Evolutionary conservation across 129 eudicot genomes (phyloP).

Genomic region (Centaurea solstitialis): DNA sequence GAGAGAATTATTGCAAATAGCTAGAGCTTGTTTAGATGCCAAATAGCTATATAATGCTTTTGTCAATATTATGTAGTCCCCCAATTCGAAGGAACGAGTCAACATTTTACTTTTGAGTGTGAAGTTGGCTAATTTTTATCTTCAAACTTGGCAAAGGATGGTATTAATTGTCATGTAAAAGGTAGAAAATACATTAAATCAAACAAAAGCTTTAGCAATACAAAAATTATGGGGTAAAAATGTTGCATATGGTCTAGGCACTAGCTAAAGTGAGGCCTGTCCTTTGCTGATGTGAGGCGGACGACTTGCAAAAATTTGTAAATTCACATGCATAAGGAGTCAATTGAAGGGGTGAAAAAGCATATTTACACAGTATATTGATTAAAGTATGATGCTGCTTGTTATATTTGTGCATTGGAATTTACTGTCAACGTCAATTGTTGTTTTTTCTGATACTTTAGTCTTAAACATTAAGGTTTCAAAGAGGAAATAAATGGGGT

Average conservation of each 20-base stretch:
- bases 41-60: neutral
- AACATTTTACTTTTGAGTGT: neutral
- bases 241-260: neutral
- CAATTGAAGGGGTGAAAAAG: neutral
- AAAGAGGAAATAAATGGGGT: slow-evolving; percentile 79
- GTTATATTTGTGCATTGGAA: neutral
- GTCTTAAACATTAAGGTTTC: slow-evolving; percentile 56
- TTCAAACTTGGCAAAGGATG: neutral
- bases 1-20: neutral
- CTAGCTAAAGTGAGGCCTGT: neutral
- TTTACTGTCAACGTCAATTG: neutral
- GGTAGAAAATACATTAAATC: neutral
- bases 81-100: neutral
- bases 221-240: neutral
- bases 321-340: neutral
- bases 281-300: neutral
- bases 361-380: neutral
- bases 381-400: neutral
- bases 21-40: too few species aligned
- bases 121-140: neutral
- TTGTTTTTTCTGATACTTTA: slow-evolving; percentile 12
- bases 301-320: neutral
- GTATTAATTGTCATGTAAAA: neutral
- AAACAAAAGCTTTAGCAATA: neutral
- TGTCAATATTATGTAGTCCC: neutral